Conservation (phyloP, 2,329 filamentous ascomycete species). For the Pseudopyrenochaeta lycopersici region DNA sequence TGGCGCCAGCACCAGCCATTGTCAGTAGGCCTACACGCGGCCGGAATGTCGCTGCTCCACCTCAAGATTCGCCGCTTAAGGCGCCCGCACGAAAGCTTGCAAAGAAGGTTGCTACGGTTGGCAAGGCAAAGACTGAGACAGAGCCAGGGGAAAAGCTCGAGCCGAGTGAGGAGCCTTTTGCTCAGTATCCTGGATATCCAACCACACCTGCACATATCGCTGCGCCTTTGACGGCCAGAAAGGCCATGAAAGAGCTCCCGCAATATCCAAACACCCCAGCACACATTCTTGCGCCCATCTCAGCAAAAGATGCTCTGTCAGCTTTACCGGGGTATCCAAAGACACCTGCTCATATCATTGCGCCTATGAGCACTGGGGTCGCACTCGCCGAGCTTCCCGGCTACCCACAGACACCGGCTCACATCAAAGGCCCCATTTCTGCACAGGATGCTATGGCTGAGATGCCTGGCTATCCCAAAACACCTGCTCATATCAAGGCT, state of each 20-base stretch:
- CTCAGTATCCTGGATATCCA: constrained; percentile 28
- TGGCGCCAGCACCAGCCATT: constrained; percentile 17
- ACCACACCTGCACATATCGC: constrained; percentile 26
- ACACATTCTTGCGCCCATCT: constrained; percentile 25
- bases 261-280: constrained; percentile 28
- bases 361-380: constrained; percentile 17
- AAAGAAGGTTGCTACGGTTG: constrained; percentile 24
- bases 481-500: constrained; percentile 9
- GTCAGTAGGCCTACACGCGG: constrained; percentile 30
- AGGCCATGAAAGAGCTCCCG: constrained; percentile 24
- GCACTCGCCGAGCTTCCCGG: constrained; percentile 25
- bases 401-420: constrained; percentile 26
- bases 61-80: constrained; percentile 37
- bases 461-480: constrained; percentile 26
- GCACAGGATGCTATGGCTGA: constrained; percentile 17
- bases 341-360: constrained; percentile 32
- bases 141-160: constrained; percentile 23
- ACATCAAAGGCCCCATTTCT: constrained; percentile 22
- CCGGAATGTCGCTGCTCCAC: constrained; percentile 22
- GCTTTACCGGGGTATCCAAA: constrained; percentile 25
- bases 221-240: constrained; percentile 15
- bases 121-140: constrained; percentile 17
- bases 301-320: constrained; percentile 16
- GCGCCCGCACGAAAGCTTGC: constrained; percentile 36
- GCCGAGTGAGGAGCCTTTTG: constrained; percentile 36